Evolutionary conservation across 441 rosid genomes (phyloP).

Genomic region (Metrosideros polymorpha): DNA sequence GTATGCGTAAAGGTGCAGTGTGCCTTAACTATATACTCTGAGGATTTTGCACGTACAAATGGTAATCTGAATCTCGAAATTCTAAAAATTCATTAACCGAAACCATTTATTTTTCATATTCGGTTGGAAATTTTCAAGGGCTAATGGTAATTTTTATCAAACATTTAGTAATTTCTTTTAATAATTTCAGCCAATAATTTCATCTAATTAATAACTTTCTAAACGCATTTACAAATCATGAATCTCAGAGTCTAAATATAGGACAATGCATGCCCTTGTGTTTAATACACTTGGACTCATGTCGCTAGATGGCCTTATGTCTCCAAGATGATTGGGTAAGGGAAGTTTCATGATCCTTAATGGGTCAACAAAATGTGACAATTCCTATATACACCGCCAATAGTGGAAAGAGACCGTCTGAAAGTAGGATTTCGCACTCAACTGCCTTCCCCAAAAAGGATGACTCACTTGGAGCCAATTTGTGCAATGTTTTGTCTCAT

Average conservation of each 20-base stretch:
- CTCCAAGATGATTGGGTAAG: neutral
- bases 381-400: neutral
- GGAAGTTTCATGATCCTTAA: neutral
- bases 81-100: too few species aligned
- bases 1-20: neutral
- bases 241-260: neutral
- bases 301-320: neutral
- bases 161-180: neutral
- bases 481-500: too few species aligned
- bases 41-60: neutral
- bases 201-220: neutral
- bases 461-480: too few species aligned
- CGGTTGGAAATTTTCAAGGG: neutral
- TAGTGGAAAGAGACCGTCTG: neutral
- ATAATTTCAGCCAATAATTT: too few species aligned
- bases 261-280: too few species aligned
- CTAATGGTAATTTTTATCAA: neutral
- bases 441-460: too few species aligned
- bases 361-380: neutral
- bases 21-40: neutral
- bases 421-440: too few species aligned
- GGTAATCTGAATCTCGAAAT: too few species aligned
- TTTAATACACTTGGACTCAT: too few species aligned
- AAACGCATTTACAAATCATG: neutral
- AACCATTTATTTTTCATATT: too few species aligned